Evolutionary conservation across 2,329 filamentous ascomycete species (phyloP).

Genomic region (Thermochaetoides dissita): DNA sequence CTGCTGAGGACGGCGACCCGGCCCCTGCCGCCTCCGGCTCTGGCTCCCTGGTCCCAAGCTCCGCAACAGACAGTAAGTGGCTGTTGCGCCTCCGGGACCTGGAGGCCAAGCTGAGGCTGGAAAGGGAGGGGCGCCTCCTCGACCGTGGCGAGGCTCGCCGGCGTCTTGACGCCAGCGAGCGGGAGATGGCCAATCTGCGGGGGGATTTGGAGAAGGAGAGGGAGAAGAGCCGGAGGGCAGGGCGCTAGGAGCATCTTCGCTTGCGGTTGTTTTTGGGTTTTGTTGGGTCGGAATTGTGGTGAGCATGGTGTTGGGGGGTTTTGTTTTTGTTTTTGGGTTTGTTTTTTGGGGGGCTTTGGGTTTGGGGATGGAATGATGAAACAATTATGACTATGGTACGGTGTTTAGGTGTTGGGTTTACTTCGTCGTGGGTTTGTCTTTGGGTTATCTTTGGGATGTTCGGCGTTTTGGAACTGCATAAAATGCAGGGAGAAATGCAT

Average conservation of each 20-base stretch:
- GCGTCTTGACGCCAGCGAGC: slow-evolving; percentile 27
- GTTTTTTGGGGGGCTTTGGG: not conserved
- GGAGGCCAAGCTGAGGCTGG: slow-evolving; percentile 76
- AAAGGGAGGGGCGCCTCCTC: slow-evolving; percentile 71
- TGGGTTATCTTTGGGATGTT: too few species aligned
- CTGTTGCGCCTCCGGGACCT: slow-evolving; percentile 74
- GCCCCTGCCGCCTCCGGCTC: not conserved
- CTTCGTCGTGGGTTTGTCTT: too few species aligned
- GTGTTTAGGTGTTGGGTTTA: too few species aligned
- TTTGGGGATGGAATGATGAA: too few species aligned
- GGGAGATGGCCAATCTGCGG: slow-evolving; percentile 14
- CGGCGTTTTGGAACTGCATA: too few species aligned
- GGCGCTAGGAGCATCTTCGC: not conserved
- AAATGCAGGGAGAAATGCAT: too few species aligned
- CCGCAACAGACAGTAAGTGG: slow-evolving; percentile 57
- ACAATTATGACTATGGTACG: too few species aligned
- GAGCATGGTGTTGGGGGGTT: not conserved
- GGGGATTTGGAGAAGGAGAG: slow-evolving; percentile 15
- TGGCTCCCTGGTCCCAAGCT: not conserved
- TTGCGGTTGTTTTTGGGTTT: not conserved
- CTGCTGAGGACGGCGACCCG: slow-evolving; percentile 1
- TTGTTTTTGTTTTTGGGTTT: not conserved
- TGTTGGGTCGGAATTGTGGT: not conserved
- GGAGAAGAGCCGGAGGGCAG: slow-evolving; percentile 10
- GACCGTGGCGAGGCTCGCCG: slow-evolving; percentile 75